Percentiles rank a stretch among this genome's conserved stretches.
phyloP scores from a whole-genome alignment of 176 grass and related monocot genomes.

The sorghum (Sorghum bicolor) region Sorghum_bicolor_NCBIv3 NC_012873.2:61925501-61926000 shows the following conservation, averaged over 20 bases:
- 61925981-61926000: background rate
- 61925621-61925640: slow-evolving; percentile 47
- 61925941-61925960: background rate
- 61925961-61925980: background rate
- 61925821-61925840: slow-evolving; percentile 3
- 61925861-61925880: background rate
- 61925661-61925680: slow-evolving; percentile 54
- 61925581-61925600: slow-evolving; percentile 27
- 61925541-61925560: slow-evolving; percentile 36
- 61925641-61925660: slow-evolving; percentile 23
- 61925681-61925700: slow-evolving; percentile 24
- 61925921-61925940: background rate
- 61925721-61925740: slow-evolving; percentile 23
- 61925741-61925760: slow-evolving; percentile 33
- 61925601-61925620: slow-evolving; percentile 22
- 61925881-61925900: background rate
- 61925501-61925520: background rate
- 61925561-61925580: background rate
- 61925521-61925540: background rate
- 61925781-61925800: slow-evolving; percentile 18
- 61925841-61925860: background rate
- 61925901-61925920: background rate
- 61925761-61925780: slow-evolving; percentile 21
- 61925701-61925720: slow-evolving; percentile 18
- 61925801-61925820: slow-evolving; percentile 10